Evolutionary conservation across 2,329 filamentous ascomycete genomes (phyloP), one percentile per base, ranked within the genome.

Genomic region (Zasmidium cellare): DNA sequence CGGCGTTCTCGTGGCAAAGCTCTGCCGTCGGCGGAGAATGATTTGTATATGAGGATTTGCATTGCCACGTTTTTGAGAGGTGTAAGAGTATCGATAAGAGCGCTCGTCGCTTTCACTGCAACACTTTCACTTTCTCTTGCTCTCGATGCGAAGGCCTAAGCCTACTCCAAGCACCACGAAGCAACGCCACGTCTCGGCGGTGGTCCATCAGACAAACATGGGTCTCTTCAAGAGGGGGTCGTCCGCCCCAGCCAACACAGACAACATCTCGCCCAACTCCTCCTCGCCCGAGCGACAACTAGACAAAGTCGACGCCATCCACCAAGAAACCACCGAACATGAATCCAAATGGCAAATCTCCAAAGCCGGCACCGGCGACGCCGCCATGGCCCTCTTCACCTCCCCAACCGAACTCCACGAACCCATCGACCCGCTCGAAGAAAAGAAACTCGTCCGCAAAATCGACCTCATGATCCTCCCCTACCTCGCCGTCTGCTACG

Each of bases 391-490:
- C 2, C 71, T 84, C 3, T 83, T 84, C 65, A 69, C 71, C 48
- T 75, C 79, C 24, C 72, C 77, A 1, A 52, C 53, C 20, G 66
- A 72, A 52, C 46, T 70, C 9, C 74, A 80, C 47, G 80, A 82
- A 45, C 70, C 81, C 1, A 71, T 80, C 51, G 78, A 81, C 49
- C 75, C 76, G 0, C 73, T 65, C 1, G 80, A 83, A 61, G 78
- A 79, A 61, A 74, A 72, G 56, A 74, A 72, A 58, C 58, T 84
- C 9, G 72, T 83, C 16, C 74, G 81, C 63, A 86, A 84, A 68
- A 82, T 86, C 55, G 83, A 86, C 62, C 73, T 80, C 3, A 82
- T 84, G 77, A 84, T 86, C 59, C 60, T 86, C n/a, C 83, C 83
- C 2, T 81, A 69, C 53, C 65, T 73, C 6, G 67, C 66, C 14